Evolutionary conservation across 106 monocot genomes (phyloP), one percentile per base, ranked within the genome.

Genomic region (Chionographis japonica): DNA sequence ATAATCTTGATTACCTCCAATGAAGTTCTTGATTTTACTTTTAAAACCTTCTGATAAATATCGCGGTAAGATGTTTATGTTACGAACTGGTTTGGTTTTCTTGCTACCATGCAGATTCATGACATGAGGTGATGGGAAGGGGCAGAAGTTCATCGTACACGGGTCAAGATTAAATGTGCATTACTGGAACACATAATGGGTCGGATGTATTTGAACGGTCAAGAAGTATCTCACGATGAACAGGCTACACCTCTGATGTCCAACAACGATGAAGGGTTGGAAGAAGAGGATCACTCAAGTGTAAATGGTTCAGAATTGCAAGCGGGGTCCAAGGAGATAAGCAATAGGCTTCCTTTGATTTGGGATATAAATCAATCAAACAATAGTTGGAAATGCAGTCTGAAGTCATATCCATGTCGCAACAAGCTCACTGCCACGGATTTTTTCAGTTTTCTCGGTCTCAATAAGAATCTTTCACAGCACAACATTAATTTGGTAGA

Each of bases 311-410:
- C 73, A 52, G 66, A 79, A 55, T 41, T 62, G 38, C 56, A 49
- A 60, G 11, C n/a, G 37, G 71, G 66, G 46, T 66, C 66, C 61
- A 40, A 54, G 69, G 76, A 79, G 37, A 52, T 78, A n/a, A 38
- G 14, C 37, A 41, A 49, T 52, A 68, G 54, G 20, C 40, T 52
- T 7, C 75, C 72, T 20, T 67, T 65, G 56, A 37, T 63, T 39
- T 68, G 61, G 50, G 56, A 79, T 51, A 39, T 50, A 37, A n/a
- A 58, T 19, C 55, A 56, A 40, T 12, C 18, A 61, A 49, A 61
- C 39, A n/a, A 8, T 39, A 73, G 54, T 14, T 19, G 37, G 8
- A 51, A 17, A 54, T 69, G 52, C 50, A 50, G 38, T 4, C 60
- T 68, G 54, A 66, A 54, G 3, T 68, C 55, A 38, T 79, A 62